Evolutionary conservation across 306 rosid genomes (phyloP).

Genomic region (Alnus glutinosa): DNA sequence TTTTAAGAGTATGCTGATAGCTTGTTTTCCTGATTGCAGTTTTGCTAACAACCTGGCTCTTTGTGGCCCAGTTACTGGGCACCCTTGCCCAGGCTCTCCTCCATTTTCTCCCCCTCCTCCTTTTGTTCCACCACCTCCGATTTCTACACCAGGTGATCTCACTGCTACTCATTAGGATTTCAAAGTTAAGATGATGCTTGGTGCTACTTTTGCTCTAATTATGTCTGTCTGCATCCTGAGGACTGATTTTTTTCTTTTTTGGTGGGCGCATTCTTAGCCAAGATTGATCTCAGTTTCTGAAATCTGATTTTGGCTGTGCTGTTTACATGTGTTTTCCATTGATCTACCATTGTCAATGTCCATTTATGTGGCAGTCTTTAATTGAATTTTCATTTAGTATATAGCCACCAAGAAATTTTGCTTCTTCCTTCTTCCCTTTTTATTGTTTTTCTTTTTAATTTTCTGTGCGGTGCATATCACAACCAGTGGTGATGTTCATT

Average conservation of each 20-base stretch:
- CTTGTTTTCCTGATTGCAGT: slow-evolving; percentile 52
- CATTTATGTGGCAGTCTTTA: neutral
- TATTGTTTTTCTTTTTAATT: neutral
- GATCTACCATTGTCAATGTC: neutral
- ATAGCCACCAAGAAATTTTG: neutral
- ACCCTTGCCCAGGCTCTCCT: slow-evolving; percentile 98
- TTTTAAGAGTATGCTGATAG: slow-evolving; percentile 22
- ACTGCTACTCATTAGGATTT: slow-evolving; percentile 11
- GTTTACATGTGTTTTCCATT: neutral
- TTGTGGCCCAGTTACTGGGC: slow-evolving; percentile 99
- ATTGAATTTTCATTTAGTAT: neutral
- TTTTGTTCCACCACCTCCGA: slow-evolving; percentile 90
- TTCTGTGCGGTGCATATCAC: neutral
- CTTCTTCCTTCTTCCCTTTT: neutral
- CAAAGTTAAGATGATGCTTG: slow-evolving; percentile 4
- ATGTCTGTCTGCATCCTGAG: neutral
- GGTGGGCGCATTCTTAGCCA: too few relatives aligned
- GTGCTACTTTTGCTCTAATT: neutral
- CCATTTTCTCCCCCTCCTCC: slow-evolving; percentile 99
- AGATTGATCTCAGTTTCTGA: neutral
- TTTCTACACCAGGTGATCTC: slow-evolving; percentile 75
- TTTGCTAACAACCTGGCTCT: slow-evolving; percentile 90
- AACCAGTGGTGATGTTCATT: slow-evolving; percentile 15
- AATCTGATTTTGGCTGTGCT: neutral
- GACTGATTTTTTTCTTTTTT: too few relatives aligned